phyloP scores from a whole-genome alignment of 1,284 basidiomycete genomes.

The Papiliotrema terrestris region DNA sequence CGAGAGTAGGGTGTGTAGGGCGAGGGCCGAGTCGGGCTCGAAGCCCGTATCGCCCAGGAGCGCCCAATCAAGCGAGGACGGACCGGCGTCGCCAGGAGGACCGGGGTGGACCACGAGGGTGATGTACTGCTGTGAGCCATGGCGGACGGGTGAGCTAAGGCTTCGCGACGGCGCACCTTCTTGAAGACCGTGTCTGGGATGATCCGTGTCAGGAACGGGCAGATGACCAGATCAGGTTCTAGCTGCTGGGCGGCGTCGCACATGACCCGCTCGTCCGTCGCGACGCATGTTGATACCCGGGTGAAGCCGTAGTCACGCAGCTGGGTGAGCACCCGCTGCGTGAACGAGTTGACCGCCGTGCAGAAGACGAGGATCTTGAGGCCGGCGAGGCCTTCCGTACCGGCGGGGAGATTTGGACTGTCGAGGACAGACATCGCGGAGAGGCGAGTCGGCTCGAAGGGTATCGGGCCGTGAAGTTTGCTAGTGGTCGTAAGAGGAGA shows the following conservation, averaged over 20 bases:
- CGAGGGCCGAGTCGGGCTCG: conserved; percentile 32
- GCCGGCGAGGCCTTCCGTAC: conserved; percentile 17
- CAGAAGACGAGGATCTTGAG: conserved; percentile 48
- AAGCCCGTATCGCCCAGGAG: conserved; percentile 50
- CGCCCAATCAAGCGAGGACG: conserved; percentile 52
- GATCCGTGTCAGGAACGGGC: conserved; percentile 52
- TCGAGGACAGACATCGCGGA: neutral
- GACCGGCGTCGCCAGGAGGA: conserved; percentile 52
- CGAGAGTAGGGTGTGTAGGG: conserved; percentile 34
- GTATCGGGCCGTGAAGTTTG: too few species aligned
- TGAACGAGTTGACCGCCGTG: conserved; percentile 52
- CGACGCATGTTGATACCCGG: conserved; percentile 48
- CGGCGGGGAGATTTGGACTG: conserved; percentile 1
- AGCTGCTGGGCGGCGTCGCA: conserved; percentile 44
- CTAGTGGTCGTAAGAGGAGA: too few species aligned
- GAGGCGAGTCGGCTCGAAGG: neutral
- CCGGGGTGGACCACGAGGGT: conserved; percentile 54
- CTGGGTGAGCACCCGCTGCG: conserved; percentile 46
- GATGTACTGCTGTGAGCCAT: conserved; percentile 34
- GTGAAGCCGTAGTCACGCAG: conserved; percentile 43
- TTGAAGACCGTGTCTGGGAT: conserved; percentile 48
- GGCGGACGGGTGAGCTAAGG: neutral
- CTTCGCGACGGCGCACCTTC: conserved; percentile 25
- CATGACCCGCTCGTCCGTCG: conserved; percentile 47
- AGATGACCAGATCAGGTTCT: conserved; percentile 49